Conservation (phyloP, 139 green algal genomes). For the Coccomyxa sp. region DNA sequence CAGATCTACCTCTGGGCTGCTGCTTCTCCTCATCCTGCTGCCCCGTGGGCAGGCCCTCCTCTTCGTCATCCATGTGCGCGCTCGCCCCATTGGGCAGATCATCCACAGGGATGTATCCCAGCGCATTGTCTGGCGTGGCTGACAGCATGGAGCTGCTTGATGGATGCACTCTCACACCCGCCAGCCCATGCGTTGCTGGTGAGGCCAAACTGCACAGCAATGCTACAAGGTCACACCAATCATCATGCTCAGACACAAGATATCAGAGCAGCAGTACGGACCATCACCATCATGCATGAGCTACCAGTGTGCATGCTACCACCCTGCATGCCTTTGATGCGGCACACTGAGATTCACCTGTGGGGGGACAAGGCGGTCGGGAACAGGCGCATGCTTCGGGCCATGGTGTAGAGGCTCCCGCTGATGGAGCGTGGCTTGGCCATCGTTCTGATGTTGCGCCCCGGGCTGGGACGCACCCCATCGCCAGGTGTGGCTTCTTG, state of each 20-base stretch:
- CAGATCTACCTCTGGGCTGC: no score
- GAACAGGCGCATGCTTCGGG: conserved; percentile 50
- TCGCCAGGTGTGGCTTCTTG: background rate
- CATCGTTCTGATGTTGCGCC: background rate
- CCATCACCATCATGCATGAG: no score
- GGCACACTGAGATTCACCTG: background rate
- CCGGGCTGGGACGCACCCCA: background rate
- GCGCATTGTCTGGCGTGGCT: background rate
- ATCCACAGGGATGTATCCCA: no score
- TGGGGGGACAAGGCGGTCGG: conserved; percentile 49
- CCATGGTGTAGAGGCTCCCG: conserved; percentile 25
- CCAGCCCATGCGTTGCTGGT: background rate
- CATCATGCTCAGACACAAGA: no score
- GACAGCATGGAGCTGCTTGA: background rate
- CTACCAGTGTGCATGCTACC: no score
- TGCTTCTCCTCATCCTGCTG: no score
- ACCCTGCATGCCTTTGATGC: no score
- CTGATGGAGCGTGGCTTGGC: conserved; percentile 14
- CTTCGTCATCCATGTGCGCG: no score
- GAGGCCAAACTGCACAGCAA: background rate
- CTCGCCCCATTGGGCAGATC: no score
- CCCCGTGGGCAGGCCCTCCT: no score
- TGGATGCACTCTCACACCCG: background rate
- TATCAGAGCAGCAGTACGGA: no score
- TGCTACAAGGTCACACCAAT: no score